Percentiles rank a stretch among this genome's conserved stretches.
Evolutionary conservation across 1,284 basidiomycete genomes (phyloP).

Genomic region (Naganishia liquefaciens): DNA sequence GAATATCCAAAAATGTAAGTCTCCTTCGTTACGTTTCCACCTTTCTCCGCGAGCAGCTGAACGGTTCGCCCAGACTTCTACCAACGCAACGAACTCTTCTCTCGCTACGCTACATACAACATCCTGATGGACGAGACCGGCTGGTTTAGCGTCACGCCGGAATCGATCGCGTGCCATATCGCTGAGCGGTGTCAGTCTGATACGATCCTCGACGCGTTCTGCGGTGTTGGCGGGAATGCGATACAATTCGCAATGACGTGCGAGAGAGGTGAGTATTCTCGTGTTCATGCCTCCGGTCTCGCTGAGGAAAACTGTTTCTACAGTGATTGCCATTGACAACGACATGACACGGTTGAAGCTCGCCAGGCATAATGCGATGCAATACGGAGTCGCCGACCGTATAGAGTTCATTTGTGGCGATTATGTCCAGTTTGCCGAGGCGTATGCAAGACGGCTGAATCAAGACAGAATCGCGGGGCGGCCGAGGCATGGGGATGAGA

Average conservation of each 20-base stretch:
- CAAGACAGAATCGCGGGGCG: conserved; percentile 3
- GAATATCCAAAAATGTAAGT: conserved; percentile 77
- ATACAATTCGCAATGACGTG: conserved; percentile 97
- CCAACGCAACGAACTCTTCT: conserved; percentile 79
- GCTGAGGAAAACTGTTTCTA: conserved; percentile 31
- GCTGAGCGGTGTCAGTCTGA: conserved; percentile 85
- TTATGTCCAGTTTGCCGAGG: conserved; percentile 73
- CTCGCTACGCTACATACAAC: conserved; percentile 66
- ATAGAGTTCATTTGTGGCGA: conserved; percentile 93
- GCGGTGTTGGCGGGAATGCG: conserved; percentile 95
- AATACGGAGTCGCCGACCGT: conserved; percentile 89
- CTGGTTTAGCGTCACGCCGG: conserved; percentile 97
- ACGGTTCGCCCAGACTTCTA: conserved; percentile 66
- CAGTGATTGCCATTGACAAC: conserved; percentile 89
- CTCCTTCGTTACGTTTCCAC: not conserved
- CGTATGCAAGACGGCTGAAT: conserved; percentile 55
- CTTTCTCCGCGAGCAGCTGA: not conserved
- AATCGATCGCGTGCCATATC: conserved; percentile 84
- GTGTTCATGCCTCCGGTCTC: not conserved
- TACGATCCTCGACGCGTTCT: conserved; percentile 77
- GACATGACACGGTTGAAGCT: conserved; percentile 79
- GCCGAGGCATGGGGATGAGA: conserved; percentile 52
- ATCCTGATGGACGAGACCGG: conserved; percentile 65
- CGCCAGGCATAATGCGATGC: conserved; percentile 84
- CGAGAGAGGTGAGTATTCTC: conserved; percentile 66